A percentile compares a stretch with the other conserved stretches of the same genome.
These are phyloP conservation scores for Daldinia loculata DNA, from an alignment of 495 filamentous ascomycete species.

Conservation along the genomic window DNA sequence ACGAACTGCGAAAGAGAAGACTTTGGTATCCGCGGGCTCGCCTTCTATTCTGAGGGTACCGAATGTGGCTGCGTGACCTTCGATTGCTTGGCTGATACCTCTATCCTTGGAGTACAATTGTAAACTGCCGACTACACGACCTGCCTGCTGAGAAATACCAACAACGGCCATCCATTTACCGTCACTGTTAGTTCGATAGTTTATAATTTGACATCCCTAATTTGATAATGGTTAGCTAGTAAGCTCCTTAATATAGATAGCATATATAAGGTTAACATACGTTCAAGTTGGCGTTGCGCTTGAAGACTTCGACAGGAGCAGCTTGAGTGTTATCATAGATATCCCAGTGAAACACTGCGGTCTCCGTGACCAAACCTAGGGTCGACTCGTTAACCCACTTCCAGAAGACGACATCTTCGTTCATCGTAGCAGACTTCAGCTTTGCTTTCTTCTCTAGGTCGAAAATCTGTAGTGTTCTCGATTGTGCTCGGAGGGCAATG, in stretches of 20 bases:
- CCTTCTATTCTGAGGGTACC: conserved; percentile 88
- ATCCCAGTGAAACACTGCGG: conserved; percentile 95
- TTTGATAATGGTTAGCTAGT: conserved; percentile 32
- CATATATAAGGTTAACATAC: conserved; percentile 58
- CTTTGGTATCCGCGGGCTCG: conserved; percentile 86
- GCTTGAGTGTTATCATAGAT: conserved; percentile 82
- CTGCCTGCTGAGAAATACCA: conserved; percentile 91
- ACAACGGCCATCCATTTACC: conserved; percentile 99
- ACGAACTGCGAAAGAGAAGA: conserved; percentile 96
- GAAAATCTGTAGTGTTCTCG: conserved; percentile 95
- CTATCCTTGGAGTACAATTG: conserved; percentile 96
- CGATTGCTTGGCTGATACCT: conserved; percentile 96
- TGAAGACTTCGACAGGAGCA: conserved; percentile 87
- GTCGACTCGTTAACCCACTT: conserved; percentile 94
- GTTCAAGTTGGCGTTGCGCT: conserved; percentile 85
- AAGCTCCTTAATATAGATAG: background rate
- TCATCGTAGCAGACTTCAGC: conserved; percentile 93
- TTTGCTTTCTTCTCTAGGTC: conserved; percentile 89
- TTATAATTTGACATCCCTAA: conserved; percentile 97
- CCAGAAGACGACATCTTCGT: conserved; percentile 97
- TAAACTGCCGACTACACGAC: conserved; percentile 93
- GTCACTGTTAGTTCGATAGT: conserved; percentile 95
- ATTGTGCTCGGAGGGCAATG: conserved; percentile 93
- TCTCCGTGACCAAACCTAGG: conserved; percentile 89
- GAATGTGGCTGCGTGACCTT: conserved; percentile 96